Conservation (phyloP, 108 stramenopile species). For the Cylindrotheca fusiformis region DNA sequence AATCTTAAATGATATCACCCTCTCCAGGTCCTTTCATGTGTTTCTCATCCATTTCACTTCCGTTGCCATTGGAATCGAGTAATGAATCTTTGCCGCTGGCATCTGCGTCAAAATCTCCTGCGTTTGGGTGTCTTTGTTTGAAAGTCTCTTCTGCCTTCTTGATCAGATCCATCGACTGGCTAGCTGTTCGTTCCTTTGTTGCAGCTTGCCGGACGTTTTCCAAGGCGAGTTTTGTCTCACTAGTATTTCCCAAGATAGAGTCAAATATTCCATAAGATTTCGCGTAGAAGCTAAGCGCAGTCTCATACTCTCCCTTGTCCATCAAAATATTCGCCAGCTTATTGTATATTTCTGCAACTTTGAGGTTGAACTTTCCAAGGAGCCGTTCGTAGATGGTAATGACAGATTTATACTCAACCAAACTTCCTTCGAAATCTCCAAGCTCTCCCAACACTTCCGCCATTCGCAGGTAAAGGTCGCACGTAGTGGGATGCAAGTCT, state of each 20-base stretch:
- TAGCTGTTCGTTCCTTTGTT: conserved; percentile 21
- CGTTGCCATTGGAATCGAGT: no score
- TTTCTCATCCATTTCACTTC: no score
- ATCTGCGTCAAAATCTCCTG: no score
- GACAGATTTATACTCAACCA: conserved; percentile 35
- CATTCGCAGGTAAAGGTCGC: conserved; percentile 33
- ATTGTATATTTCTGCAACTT: conserved; percentile 32
- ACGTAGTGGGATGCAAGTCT: conserved; percentile 35
- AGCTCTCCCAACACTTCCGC: conserved; percentile 27
- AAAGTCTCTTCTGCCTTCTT: conserved; percentile 34
- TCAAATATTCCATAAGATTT: conserved; percentile 39
- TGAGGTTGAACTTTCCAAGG: conserved; percentile 39
- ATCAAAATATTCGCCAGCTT: conserved; percentile 30
- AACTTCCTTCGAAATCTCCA: conserved; percentile 24
- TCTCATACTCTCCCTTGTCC: conserved; percentile 42
- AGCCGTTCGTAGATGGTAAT: conserved; percentile 34
- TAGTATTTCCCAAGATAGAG: conserved; percentile 26
- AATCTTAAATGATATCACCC: neutral
- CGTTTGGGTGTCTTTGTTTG: conserved; percentile 17
- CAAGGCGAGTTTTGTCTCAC: conserved; percentile 32
- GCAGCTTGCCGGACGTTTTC: conserved; percentile 31
- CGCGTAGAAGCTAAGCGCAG: conserved; percentile 35
- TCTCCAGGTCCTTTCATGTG: neutral
- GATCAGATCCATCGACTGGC: conserved; percentile 19
- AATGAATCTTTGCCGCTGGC: no score